Evolutionary conservation across 805 yeast genomes (phyloP).

Genomic region (Metschnikowia matae): DNA sequence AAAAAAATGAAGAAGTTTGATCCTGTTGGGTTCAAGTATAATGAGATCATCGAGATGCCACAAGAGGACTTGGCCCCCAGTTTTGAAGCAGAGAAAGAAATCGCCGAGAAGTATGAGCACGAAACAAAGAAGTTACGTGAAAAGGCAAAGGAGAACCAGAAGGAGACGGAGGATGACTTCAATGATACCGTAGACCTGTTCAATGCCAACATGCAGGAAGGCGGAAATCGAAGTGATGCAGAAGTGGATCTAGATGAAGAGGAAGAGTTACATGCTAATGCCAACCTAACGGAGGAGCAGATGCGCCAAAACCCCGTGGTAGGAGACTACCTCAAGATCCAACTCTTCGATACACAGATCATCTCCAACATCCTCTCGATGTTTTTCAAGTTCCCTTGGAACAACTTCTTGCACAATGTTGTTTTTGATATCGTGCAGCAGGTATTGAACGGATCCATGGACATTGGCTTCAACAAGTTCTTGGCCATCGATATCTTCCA

Average conservation of each 20-base stretch:
- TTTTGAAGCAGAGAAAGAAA: conserved; percentile 18
- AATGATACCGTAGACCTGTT: conserved; percentile 38
- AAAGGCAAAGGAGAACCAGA: conserved; percentile 3
- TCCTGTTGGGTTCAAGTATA: conserved; percentile 43
- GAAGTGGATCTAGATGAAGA: conserved; percentile 29
- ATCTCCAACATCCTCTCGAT: conserved; percentile 38
- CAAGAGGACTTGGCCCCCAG: conserved; percentile 15
- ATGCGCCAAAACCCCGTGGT: conserved; percentile 40
- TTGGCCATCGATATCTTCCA: conserved; percentile 58
- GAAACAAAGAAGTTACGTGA: conserved; percentile 13
- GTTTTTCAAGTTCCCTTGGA: conserved; percentile 47
- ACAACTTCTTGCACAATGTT: conserved; percentile 44
- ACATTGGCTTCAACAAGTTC: conserved; percentile 45
- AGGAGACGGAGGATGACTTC: conserved; percentile 14
- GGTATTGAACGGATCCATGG: conserved; percentile 46
- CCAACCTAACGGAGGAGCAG: conserved; percentile 41
- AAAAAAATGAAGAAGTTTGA: conserved; percentile 39
- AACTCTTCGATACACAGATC: conserved; percentile 42
- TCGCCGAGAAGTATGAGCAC: conserved; percentile 15
- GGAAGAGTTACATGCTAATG: conserved; percentile 42
- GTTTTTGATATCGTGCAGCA: conserved; percentile 47
- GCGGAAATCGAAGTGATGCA: conserved; percentile 17
- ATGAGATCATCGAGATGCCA: conserved; percentile 39
- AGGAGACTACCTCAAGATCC: conserved; percentile 41
- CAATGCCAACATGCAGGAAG: conserved; percentile 25